These are phyloP conservation scores for Cyclotella baltica DNA, from an alignment of 108 stramenopile species.

Conservation along the genomic window DNA sequence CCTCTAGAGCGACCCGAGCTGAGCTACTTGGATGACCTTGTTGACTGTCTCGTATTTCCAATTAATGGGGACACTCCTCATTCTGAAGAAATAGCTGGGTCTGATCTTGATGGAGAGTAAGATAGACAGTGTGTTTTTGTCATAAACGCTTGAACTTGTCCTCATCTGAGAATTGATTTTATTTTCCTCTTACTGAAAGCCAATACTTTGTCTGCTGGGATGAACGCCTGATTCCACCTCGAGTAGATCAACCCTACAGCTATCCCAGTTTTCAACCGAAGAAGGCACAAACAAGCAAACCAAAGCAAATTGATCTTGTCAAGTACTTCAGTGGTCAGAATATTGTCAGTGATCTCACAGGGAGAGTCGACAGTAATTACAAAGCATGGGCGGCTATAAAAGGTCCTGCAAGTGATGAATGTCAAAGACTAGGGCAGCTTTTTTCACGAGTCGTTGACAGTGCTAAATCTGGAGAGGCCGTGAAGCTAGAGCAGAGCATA, in stretches of 20 bases:
- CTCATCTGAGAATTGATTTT: neutral
- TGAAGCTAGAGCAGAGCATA: neutral
- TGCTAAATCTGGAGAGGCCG: conserved; percentile 4
- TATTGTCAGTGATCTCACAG: conserved; percentile 2
- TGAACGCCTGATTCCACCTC: conserved; percentile 1
- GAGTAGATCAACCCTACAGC: neutral
- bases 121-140: neutral
- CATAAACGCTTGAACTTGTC: too few relatives aligned
- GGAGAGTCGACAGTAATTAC: conserved; percentile 5
- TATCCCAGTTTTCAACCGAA: conserved; percentile 3
- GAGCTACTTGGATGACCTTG: neutral
- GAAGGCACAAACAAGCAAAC: neutral
- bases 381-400: conserved; percentile 6
- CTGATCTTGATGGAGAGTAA: conserved; percentile 16
- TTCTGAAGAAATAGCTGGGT: conserved; percentile 9
- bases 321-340: conserved; percentile 11
- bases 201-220: conserved; percentile 14
- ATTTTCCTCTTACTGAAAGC: neutral
- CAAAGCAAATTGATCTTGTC: neutral
- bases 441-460: conserved; percentile 15
- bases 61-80: neutral
- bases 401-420: conserved; percentile 8
- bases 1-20: neutral
- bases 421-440: neutral
- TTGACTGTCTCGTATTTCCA: conserved; percentile 4